phyloP scores from a whole-genome alignment of 2,329 filamentous ascomycete genomes.

The Colletotrichum navitas region DNA sequence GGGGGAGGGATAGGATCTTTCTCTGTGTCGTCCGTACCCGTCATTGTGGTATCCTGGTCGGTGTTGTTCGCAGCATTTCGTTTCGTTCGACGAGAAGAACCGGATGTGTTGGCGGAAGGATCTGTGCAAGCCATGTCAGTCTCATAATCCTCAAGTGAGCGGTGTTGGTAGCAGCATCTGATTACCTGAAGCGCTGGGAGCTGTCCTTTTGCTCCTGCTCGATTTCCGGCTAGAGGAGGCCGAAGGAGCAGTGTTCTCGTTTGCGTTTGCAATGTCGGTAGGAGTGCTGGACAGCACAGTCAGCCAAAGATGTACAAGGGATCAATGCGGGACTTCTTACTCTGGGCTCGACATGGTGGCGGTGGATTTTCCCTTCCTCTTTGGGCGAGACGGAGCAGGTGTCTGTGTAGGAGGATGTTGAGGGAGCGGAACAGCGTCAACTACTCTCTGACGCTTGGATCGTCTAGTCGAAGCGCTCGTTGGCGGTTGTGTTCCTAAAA shows the following conservation, averaged over 20 bases:
- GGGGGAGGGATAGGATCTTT: slow-evolving; percentile 58
- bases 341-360: slow-evolving; percentile 80
- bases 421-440: slow-evolving; percentile 58
- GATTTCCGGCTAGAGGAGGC: slow-evolving; percentile 79
- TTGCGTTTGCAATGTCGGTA: slow-evolving; percentile 73
- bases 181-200: slow-evolving; percentile 59
- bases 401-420: slow-evolving; percentile 45
- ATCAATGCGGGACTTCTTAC: slow-evolving; percentile 60
- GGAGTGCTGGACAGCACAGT: slow-evolving; percentile 60
- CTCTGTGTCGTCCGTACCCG: slow-evolving; percentile 71
- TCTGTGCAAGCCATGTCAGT: slow-evolving; percentile 48
- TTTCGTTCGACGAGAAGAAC: slow-evolving; percentile 64
- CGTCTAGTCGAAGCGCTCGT: slow-evolving; percentile 63
- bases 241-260: slow-evolving; percentile 66
- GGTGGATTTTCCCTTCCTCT: slow-evolving; percentile 71
- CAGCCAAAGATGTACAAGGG: neutral
- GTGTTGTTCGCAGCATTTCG: slow-evolving; percentile 61
- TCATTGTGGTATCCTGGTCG: slow-evolving; percentile 78
- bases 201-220: slow-evolving; percentile 76
- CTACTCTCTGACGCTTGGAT: slow-evolving; percentile 78
- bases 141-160: neutral
- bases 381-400: slow-evolving; percentile 56
- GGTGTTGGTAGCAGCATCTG: neutral
- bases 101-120: slow-evolving; percentile 50
- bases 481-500: slow-evolving; percentile 42